phyloP scores from a whole-genome alignment of 441 rosid genomes.

The Omphalea diandra region DNA sequence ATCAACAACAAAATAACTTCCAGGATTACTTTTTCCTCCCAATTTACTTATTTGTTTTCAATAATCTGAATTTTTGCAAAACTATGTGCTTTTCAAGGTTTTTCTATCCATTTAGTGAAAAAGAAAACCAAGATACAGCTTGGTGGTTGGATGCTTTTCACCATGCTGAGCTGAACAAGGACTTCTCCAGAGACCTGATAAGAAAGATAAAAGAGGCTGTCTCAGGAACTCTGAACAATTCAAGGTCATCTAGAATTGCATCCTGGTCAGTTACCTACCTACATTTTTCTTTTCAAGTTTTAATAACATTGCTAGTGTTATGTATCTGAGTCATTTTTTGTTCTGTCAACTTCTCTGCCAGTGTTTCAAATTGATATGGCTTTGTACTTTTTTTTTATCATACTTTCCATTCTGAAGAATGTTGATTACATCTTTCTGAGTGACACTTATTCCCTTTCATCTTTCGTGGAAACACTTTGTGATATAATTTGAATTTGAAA shows the following conservation, averaged over 20 bases:
- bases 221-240: conserved; percentile 57
- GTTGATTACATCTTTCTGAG: not conserved
- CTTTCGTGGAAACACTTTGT: too few relatives aligned
- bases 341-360: conserved; percentile 4
- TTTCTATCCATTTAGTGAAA: conserved; percentile 42
- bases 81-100: conserved; percentile 53
- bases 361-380: not conserved
- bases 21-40: not conserved
- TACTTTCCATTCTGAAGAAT: not conserved
- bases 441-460: not conserved
- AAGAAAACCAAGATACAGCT: conserved; percentile 43
- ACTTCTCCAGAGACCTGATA: conserved; percentile 60
- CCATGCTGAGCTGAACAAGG: conserved; percentile 63
- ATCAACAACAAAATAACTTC: not conserved
- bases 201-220: conserved; percentile 88
- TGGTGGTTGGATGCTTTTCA: conserved; percentile 96
- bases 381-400: not conserved
- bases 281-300: not conserved
- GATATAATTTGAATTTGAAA: too few relatives aligned
- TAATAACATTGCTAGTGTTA: not conserved
- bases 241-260: conserved; percentile 52
- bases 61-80: conserved; percentile 6
- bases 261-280: conserved; percentile 52
- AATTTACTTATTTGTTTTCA: conserved; percentile 7
- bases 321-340: not conserved